phyloP scores from a whole-genome alignment of 306 rosid species.

The Vachellia pachyceras region DNA sequence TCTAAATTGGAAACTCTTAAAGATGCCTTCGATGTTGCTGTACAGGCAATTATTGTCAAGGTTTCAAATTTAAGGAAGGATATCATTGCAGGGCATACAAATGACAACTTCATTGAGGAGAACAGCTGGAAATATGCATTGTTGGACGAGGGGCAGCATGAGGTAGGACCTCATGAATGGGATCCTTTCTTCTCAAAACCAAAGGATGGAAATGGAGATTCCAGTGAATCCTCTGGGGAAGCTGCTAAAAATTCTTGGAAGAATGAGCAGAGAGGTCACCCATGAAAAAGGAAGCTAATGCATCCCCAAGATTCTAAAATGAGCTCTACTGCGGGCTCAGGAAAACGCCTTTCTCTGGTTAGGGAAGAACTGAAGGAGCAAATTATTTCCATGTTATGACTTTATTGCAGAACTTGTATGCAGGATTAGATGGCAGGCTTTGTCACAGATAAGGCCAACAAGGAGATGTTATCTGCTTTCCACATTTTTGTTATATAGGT shows the following conservation, averaged over 20 bases:
- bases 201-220: constrained; percentile 75
- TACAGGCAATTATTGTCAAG: constrained; percentile 78
- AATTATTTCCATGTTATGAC: constrained; percentile 28
- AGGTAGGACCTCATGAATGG: constrained; percentile 97
- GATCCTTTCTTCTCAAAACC: constrained; percentile 99
- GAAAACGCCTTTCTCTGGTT: constrained; percentile 38
- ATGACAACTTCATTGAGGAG: constrained; percentile 87
- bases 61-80: constrained; percentile 89
- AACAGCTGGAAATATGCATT: constrained; percentile 95
- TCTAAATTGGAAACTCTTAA: constrained; percentile 76
- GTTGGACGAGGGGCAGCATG: constrained; percentile 88
- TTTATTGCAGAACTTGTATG: constrained; percentile 33
- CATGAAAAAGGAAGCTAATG: constrained; percentile 37
- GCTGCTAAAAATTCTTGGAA: constrained; percentile 96
- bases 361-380: constrained; percentile 34
- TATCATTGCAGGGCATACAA: constrained; percentile 64
- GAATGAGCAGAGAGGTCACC: constrained; percentile 72
- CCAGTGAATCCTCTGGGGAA: constrained; percentile 64
- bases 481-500: constrained; percentile 52
- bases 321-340: constrained; percentile 29
- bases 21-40: constrained; percentile 96
- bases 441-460: constrained; percentile 41
- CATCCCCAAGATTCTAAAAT: constrained; percentile 32
- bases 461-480: constrained; percentile 40
- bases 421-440: constrained; percentile 33